These are phyloP conservation scores for Pythium myriotylum DNA, from an alignment of 352 stramenopile genomes.

Conservation along the genomic window DNA sequence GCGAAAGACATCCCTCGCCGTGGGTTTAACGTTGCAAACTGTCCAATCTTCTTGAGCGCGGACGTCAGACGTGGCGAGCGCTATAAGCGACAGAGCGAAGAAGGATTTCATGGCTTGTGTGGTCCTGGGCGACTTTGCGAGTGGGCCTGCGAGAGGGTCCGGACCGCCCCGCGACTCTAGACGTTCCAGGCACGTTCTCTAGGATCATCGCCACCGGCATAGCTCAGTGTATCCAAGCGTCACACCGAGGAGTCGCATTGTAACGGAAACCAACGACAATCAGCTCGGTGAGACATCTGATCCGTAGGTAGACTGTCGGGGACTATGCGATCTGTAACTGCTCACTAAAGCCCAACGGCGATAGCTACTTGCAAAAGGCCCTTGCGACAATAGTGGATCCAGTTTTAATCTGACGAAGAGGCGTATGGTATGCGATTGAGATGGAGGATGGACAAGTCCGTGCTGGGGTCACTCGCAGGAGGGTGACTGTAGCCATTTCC, in stretches of 20 bases:
- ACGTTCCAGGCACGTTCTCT: neutral
- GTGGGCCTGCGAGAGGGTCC: neutral
- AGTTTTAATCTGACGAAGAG: too few relatives aligned
- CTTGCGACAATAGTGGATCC: too few relatives aligned
- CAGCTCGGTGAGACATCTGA: too few relatives aligned
- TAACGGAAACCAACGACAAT: too few relatives aligned
- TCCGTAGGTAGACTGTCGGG: too few relatives aligned
- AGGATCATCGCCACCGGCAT: neutral
- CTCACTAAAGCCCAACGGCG: too few relatives aligned
- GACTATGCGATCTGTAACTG: too few relatives aligned
- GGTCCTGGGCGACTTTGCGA: neutral
- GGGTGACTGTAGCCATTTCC: neutral
- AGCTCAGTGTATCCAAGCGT: neutral
- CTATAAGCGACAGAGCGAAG: neutral
- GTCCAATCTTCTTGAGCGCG: neutral
- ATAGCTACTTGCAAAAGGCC: too few relatives aligned
- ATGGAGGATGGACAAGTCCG: too few relatives aligned
- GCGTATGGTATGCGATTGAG: too few relatives aligned
- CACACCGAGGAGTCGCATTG: too few relatives aligned
- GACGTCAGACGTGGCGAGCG: neutral
- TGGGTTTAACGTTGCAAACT: neutral
- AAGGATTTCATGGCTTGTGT: neutral
- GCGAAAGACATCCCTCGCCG: conserved; percentile 1
- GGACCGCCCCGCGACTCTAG: neutral
- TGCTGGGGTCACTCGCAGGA: neutral